A percentile compares a stretch with the other conserved stretches of the same genome.
These are phyloP conservation scores for Lepiota venenata DNA, from an alignment of 768 basidiomycete genomes.

Conservation along the genomic window DNA sequence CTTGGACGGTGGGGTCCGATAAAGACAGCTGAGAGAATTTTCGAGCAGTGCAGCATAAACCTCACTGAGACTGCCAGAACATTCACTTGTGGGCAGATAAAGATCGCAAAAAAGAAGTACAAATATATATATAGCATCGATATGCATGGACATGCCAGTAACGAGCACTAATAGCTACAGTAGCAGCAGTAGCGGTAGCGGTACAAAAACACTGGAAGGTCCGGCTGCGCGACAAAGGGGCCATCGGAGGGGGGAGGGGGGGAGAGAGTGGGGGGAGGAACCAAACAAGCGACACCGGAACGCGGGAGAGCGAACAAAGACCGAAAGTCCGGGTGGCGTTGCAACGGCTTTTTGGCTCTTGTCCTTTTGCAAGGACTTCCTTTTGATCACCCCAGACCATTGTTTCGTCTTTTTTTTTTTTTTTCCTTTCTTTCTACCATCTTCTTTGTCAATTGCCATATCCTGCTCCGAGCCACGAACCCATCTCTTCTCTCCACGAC, in stretches of 20 bases:
- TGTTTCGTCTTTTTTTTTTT: slow-evolving; percentile 33
- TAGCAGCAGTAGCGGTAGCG: too few relatives aligned
- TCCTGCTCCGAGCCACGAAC: neutral
- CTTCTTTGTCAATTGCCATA: slow-evolving; percentile 13
- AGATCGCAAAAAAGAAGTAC: too few relatives aligned
- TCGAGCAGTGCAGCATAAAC: too few relatives aligned
- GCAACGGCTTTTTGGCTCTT: slow-evolving; percentile 15
- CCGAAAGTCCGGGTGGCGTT: slow-evolving; percentile 23
- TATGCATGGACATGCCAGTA: neutral
- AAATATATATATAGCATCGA: too few relatives aligned
- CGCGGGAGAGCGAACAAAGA: slow-evolving; percentile 13
- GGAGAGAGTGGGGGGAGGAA: neutral
- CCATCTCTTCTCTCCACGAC: slow-evolving; percentile 19
- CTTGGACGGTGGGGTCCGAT: too few relatives aligned
- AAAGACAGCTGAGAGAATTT: too few relatives aligned
- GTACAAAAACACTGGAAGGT: neutral
- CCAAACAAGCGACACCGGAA: slow-evolving; percentile 16
- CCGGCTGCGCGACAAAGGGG: neutral
- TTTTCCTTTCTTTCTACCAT: slow-evolving; percentile 25
- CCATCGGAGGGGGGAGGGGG: neutral
- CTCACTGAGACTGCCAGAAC: too few relatives aligned
- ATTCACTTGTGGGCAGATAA: too few relatives aligned
- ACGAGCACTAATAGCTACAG: too few relatives aligned
- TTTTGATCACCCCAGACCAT: slow-evolving; percentile 21
- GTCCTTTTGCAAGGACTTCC: slow-evolving; percentile 20